These are phyloP conservation scores for Saccharomycopsis javanensis DNA, from an alignment of 805 yeast genomes.

Conservation along the genomic window DNA sequence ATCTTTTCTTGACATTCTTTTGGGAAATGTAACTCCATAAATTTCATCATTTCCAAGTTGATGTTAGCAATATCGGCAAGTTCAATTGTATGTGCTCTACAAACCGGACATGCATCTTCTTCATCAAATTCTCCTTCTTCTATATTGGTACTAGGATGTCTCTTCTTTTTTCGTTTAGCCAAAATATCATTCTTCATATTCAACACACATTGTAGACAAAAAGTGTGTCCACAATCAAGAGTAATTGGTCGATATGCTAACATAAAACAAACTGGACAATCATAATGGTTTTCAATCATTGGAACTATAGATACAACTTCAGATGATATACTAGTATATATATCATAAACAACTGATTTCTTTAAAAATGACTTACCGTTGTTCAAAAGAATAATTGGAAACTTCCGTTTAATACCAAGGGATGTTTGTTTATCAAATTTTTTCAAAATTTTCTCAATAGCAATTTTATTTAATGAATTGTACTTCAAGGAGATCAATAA, in stretches of 20 bases:
- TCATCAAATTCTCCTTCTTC: conserved; percentile 24
- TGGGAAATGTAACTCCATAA: conserved; percentile 56
- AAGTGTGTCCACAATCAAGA: conserved; percentile 54
- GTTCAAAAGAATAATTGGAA: conserved; percentile 33
- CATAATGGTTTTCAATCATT: conserved; percentile 57
- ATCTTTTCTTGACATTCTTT: conserved; percentile 54
- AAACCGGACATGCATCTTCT: conserved; percentile 53
- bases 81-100: conserved; percentile 42
- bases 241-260: conserved; percentile 67
- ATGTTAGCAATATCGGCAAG: conserved; percentile 51
- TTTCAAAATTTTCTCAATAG: conserved; percentile 58
- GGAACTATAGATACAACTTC: conserved; percentile 52
- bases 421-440: conserved; percentile 69
- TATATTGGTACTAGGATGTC: not conserved
- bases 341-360: conserved; percentile 41
- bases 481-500: conserved; percentile 49
- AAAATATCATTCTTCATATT: conserved; percentile 29
- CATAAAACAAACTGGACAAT: conserved; percentile 63
- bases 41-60: conserved; percentile 42
- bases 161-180: conserved; percentile 35
- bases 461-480: conserved; percentile 52
- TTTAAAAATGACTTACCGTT: conserved; percentile 34
- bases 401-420: conserved; percentile 36
- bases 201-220: conserved; percentile 64
- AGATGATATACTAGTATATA: conserved; percentile 46